Percentiles rank a stretch among this genome's conserved stretches.
Evolutionary conservation across 176 grass and related monocot species (phyloP).

Genomic region (Carex pumila): DNA sequence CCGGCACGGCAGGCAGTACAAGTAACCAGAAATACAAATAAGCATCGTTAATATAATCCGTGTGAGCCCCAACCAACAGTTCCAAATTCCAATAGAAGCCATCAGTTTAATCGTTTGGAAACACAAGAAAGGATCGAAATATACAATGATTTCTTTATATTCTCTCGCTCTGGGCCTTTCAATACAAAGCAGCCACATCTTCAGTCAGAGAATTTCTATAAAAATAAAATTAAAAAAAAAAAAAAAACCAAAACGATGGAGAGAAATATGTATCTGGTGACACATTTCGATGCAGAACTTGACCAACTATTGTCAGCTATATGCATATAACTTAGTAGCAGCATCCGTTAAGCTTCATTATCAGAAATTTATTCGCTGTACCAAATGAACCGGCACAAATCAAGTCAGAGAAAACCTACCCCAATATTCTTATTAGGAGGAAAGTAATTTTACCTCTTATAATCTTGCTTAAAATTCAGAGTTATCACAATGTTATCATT

Average conservation of each 20-base stretch:
- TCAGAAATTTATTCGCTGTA: slow-evolving; percentile 64
- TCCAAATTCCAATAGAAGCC: not conserved
- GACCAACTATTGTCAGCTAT: not conserved
- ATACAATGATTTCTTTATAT: slow-evolving; percentile 22
- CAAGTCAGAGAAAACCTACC: not conserved
- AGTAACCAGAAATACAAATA: not conserved
- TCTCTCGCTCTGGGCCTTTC: slow-evolving; percentile 1
- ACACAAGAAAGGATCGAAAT: not conserved
- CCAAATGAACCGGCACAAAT: not conserved
- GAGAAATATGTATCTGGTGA: not conserved
- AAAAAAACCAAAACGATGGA: not conserved
- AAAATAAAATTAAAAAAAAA: not conserved
- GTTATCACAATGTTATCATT: not conserved
- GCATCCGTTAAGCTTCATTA: slow-evolving; percentile 33
- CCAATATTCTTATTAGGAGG: not conserved
- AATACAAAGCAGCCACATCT: not conserved
- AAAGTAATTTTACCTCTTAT: not conserved
- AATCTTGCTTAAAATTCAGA: not conserved
- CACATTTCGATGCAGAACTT: not conserved
- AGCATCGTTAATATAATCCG: not conserved
- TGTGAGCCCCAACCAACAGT: not conserved
- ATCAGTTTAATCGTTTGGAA: not conserved
- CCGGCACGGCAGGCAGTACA: not conserved
- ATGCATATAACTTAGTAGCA: slow-evolving; percentile 7
- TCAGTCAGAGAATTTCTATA: not conserved